A percentile compares a stretch with the other conserved stretches of the same genome.
Evolutionary conservation across 176 grass and related monocot genomes (phyloP).

Genomic region (Calamus simplicifolius): DNA sequence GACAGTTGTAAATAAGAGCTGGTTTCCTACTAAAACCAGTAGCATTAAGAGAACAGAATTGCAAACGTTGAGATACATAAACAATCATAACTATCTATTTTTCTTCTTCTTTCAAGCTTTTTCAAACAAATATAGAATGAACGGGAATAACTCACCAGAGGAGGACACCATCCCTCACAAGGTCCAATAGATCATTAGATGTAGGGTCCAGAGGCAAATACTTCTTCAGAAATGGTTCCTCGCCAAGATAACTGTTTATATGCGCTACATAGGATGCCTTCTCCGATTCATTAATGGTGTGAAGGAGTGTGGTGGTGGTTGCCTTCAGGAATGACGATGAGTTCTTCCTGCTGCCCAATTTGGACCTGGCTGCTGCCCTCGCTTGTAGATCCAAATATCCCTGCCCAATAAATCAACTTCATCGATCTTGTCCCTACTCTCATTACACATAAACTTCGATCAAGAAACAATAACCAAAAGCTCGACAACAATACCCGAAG

Average conservation of each 20-base stretch:
- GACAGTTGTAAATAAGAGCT: no score
- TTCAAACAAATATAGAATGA: no score
- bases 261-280: constrained; percentile 91
- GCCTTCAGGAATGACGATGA: constrained; percentile 84
- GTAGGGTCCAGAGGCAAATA: constrained; percentile 79
- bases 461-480: no score
- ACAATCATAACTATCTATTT: no score
- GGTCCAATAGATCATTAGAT: constrained; percentile 68
- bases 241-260: constrained; percentile 81
- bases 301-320: constrained; percentile 70
- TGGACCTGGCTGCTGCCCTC: constrained; percentile 27
- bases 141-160: constrained; percentile 52
- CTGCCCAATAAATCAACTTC: constrained; percentile 24
- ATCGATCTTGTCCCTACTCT: no score
- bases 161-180: constrained; percentile 85
- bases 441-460: no score
- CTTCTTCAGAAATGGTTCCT: constrained; percentile 85
- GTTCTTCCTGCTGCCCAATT: constrained; percentile 47
- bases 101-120: no score
- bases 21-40: no score
- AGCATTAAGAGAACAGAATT: no score
- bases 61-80: no score
- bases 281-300: constrained; percentile 88
- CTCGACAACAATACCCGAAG: constrained; percentile 35
- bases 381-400: constrained; percentile 75